Evolutionary conservation across 495 filamentous ascomycete species (phyloP).

Genomic region (Penicillium ochrochloron): DNA sequence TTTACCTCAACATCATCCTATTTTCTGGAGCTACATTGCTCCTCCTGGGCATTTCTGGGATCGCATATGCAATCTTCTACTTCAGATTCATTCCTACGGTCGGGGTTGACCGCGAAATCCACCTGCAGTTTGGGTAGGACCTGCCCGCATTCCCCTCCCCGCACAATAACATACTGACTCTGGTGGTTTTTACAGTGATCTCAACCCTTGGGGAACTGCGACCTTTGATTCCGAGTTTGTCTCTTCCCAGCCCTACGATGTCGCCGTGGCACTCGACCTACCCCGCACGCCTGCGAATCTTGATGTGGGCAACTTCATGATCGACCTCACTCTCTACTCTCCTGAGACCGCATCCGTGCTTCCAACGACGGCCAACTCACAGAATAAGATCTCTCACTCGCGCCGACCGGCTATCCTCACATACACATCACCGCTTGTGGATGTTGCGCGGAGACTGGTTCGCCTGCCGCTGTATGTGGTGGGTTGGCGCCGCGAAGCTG

Average conservation of each 20-base stretch:
- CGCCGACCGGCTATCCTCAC: constrained; percentile 69
- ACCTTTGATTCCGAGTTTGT: constrained; percentile 45
- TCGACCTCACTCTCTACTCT: constrained; percentile 70
- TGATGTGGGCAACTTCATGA: constrained; percentile 87
- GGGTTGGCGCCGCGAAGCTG: constrained; percentile 58
- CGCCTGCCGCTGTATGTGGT: constrained; percentile 64
- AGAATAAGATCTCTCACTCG: constrained; percentile 45
- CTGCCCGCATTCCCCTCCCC: background rate
- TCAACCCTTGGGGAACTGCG: constrained; percentile 50
- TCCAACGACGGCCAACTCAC: constrained; percentile 28
- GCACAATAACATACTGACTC: constrained; percentile 9
- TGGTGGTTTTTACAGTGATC: constrained; percentile 33
- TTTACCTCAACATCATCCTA: constrained; percentile 73
- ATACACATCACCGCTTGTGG: constrained; percentile 65
- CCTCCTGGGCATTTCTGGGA: constrained; percentile 64
- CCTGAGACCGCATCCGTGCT: constrained; percentile 39
- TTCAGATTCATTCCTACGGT: constrained; percentile 77
- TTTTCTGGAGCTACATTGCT: constrained; percentile 60
- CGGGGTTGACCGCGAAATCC: constrained; percentile 65
- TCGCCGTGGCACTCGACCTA: constrained; percentile 73
- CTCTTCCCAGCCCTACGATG: constrained; percentile 62
- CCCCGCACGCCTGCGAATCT: constrained; percentile 62
- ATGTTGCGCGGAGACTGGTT: constrained; percentile 51
- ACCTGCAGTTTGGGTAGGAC: constrained; percentile 82
- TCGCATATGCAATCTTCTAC: constrained; percentile 81